Evolutionary conservation across 129 eudicot genomes (phyloP).

Genomic region (Deinandra increscens): DNA sequence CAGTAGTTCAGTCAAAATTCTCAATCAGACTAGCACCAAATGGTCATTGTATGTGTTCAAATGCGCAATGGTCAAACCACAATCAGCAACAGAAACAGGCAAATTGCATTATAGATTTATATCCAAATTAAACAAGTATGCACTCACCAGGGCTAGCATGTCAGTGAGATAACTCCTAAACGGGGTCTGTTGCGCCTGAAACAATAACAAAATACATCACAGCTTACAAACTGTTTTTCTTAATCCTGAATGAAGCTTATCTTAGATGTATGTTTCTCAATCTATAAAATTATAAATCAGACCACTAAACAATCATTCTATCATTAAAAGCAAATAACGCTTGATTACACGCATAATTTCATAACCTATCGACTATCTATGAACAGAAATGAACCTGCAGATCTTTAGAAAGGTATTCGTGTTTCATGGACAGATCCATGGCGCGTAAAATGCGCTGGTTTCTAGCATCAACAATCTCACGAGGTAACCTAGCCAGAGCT

Average conservation of each 20-base stretch:
- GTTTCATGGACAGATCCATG: slow-evolving; percentile 85
- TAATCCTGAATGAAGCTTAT: not conserved
- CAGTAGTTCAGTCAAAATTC: not conserved
- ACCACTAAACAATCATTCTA: not conserved
- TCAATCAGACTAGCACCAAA: not conserved
- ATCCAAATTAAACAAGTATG: not conserved
- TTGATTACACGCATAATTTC: not conserved
- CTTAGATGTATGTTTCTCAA: not conserved
- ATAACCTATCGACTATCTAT: not conserved
- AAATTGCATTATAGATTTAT: not conserved
- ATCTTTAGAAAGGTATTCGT: slow-evolving; percentile 54
- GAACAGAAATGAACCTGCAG: slow-evolving; percentile 48
- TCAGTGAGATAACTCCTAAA: slow-evolving; percentile 69
- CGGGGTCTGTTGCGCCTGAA: slow-evolving; percentile 75
- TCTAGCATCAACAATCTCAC: slow-evolving; percentile 71
- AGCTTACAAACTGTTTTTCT: not conserved
- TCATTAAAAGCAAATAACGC: not conserved
- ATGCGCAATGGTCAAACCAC: too few relatives aligned
- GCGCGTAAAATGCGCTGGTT: slow-evolving; percentile 73
- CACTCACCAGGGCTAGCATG: slow-evolving; percentile 62
- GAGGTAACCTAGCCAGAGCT: slow-evolving; percentile 58
- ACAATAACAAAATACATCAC: slow-evolving; percentile 22
- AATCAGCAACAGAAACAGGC: not conserved
- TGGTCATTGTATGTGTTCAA: not conserved
- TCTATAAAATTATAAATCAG: not conserved